Base-by-base conservation (phyloP, 2,329 filamentous ascomycete genomes). In the Fusarium equiseti region DNA sequence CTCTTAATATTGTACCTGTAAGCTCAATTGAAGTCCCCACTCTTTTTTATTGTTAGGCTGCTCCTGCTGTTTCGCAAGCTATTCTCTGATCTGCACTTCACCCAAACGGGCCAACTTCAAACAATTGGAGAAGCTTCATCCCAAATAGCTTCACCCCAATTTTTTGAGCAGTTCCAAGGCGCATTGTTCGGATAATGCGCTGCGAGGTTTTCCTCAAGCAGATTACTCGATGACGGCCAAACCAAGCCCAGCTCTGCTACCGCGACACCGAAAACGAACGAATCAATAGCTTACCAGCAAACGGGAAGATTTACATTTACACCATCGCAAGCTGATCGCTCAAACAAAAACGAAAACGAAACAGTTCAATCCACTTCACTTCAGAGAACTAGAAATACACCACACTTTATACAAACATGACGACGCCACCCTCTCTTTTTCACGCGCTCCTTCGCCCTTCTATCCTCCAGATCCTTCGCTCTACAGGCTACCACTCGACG, bases 391-490 rank as follows among this genome's bases (percentile, higher is more conserved):
- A 40, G 48, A n/a, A 24, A 51, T 26, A 45, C 24, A 55, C 7
- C 20, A 26, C 8, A 31, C 35, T 18, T 24, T 16, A 57, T n/a
- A 52, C 63, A 62, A 79, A 63, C 46, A 87, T 86, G 84, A 80
- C 81, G 74, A 81, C 81, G 67, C 83, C 83, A 6, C 80, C 82
- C 12, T 79, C 84, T n/a, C 80, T 87, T 60, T 87, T 85, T 82
- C 91, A 93, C 81, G 91, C 92, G 66, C 90, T 97, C 70, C 87
- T 98, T 61, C 93, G 94, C 44, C 95, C 95, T 3, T 91, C 91
- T 50, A 89, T 98, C 66, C 89, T 98, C 62, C 94, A 98, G 81
- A 95, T 97, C 76, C 89, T 98, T 54, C 94, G 95, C 77, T 93
- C 95, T 31, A 91, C 94, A 26, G 95, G 95, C 78, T 98, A 97